These are phyloP conservation scores for Penicillium sp. DNA, from an alignment of 2,329 filamentous ascomycete species.

Conservation along the genomic window DNA sequence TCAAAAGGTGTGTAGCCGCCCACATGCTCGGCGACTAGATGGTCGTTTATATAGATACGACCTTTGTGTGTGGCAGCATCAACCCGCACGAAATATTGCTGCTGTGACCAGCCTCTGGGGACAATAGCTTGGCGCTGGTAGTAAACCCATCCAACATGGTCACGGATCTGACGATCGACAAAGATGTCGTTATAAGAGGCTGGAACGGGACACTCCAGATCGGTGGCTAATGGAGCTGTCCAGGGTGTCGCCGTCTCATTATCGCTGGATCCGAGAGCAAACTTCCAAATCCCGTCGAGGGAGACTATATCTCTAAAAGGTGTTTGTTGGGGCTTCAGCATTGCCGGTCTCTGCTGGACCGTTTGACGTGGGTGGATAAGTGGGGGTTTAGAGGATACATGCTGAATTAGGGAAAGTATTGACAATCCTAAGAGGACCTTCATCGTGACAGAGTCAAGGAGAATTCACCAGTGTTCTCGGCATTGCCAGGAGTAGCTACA, in stretches of 20 bases:
- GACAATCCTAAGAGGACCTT: too few species aligned
- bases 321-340: neutral
- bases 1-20: slow-evolving; percentile 26
- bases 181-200: slow-evolving; percentile 16
- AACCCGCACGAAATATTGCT: slow-evolving; percentile 20
- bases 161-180: slow-evolving; percentile 12
- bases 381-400: too few species aligned
- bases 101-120: slow-evolving; percentile 13
- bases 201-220: slow-evolving; percentile 13
- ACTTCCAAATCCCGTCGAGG: slow-evolving; percentile 14
- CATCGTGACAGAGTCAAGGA: too few species aligned
- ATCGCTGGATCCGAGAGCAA: slow-evolving; percentile 6
- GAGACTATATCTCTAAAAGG: slow-evolving; percentile 5
- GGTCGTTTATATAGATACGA: slow-evolving; percentile 23
- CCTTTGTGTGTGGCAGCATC: slow-evolving; percentile 24
- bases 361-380: too few species aligned
- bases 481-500: too few species aligned
- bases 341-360: too few species aligned
- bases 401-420: too few species aligned
- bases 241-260: slow-evolving; percentile 5
- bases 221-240: slow-evolving; percentile 2
- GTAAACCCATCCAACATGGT: slow-evolving; percentile 28
- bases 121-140: slow-evolving; percentile 24
- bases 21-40: slow-evolving; percentile 18
- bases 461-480: too few species aligned